Percentiles rank a stretch among this genome's conserved stretches.
phyloP scores from a whole-genome alignment of 1,284 basidiomycete species.

The Leccinum subrobustum region DNA sequence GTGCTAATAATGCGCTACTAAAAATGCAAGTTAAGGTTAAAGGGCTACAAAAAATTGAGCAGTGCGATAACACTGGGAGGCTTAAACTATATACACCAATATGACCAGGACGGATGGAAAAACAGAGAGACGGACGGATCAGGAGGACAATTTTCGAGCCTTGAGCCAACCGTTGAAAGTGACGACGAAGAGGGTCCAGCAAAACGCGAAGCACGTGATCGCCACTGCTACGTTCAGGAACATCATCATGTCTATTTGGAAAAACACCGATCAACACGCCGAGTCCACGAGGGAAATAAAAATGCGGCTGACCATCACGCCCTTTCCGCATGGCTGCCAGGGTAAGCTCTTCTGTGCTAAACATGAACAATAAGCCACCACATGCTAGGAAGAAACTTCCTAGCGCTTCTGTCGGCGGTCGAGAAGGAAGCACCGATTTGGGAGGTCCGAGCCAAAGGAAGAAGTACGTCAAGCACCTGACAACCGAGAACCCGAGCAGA shows the following conservation, averaged over 20 bases:
- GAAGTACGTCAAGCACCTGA: slow-evolving; percentile 89
- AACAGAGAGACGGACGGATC: slow-evolving; percentile 11
- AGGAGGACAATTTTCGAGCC: slow-evolving; percentile 36
- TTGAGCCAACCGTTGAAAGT: slow-evolving; percentile 79
- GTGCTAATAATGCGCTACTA: neutral
- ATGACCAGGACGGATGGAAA: slow-evolving; percentile 21
- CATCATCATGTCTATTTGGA: slow-evolving; percentile 74
- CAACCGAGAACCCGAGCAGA: slow-evolving; percentile 77
- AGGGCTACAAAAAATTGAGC: neutral
- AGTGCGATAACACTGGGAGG: neutral
- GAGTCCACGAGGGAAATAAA: slow-evolving; percentile 26
- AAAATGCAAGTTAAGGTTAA: neutral
- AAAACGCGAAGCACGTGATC: slow-evolving; percentile 79
- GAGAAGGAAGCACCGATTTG: slow-evolving; percentile 78
- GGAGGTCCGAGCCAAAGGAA: slow-evolving; percentile 88
- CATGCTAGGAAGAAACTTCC: slow-evolving; percentile 85
- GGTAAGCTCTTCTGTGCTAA: slow-evolving; percentile 88
- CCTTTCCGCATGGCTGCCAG: slow-evolving; percentile 91
- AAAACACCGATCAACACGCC: slow-evolving; percentile 60
- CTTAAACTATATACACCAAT: slow-evolving; percentile 36
- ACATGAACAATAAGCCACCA: slow-evolving; percentile 90
- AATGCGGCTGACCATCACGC: slow-evolving; percentile 66
- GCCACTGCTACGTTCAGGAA: slow-evolving; percentile 80
- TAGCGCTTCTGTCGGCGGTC: slow-evolving; percentile 91
- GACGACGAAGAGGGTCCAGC: slow-evolving; percentile 74